Evolutionary conservation across 2,329 filamentous ascomycete species (phyloP).

Genomic region (Aspergillus terreus): DNA sequence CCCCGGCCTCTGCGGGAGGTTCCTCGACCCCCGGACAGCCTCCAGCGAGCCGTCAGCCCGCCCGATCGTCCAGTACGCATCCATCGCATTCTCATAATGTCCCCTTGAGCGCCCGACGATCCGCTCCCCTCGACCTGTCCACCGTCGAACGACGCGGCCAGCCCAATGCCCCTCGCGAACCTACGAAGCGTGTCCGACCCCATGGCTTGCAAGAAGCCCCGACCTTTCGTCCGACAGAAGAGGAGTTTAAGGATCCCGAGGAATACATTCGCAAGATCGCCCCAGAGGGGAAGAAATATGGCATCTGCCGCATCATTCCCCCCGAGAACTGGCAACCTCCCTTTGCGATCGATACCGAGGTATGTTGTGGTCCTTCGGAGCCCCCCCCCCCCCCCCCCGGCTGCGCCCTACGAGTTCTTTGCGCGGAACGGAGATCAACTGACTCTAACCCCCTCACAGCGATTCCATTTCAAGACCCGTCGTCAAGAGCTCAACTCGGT

Average conservation of each 20-base stretch:
- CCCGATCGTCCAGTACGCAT: constrained; percentile 41
- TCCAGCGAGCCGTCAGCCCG: constrained; percentile 30
- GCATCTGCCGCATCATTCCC: constrained; percentile 93
- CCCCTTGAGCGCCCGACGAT: constrained; percentile 62
- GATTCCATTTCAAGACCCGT: constrained; percentile 93
- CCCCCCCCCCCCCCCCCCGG: no score
- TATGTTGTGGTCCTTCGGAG: constrained; percentile 42
- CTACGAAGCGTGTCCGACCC: constrained; percentile 71
- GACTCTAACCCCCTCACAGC: constrained; percentile 50
- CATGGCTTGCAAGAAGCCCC: constrained; percentile 87
- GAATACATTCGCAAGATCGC: constrained; percentile 91
- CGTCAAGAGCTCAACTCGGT: constrained; percentile 97
- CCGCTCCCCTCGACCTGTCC: constrained; percentile 71
- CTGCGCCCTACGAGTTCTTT: background rate
- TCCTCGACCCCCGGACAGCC: constrained; percentile 31
- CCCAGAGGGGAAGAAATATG: constrained; percentile 79
- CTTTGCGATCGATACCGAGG: constrained; percentile 96
- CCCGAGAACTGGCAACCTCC: constrained; percentile 90
- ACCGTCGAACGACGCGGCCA: constrained; percentile 91
- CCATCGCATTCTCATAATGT: constrained; percentile 48
- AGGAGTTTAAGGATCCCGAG: constrained; percentile 92
- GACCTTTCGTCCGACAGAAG: constrained; percentile 82
- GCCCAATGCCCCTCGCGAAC: constrained; percentile 70
- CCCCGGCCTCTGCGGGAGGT: constrained; percentile 42
- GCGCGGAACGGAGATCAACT: constrained; percentile 17